phyloP scores from a whole-genome alignment of 768 basidiomycete species.

The Xerocomellus chrysenteron region DNA sequence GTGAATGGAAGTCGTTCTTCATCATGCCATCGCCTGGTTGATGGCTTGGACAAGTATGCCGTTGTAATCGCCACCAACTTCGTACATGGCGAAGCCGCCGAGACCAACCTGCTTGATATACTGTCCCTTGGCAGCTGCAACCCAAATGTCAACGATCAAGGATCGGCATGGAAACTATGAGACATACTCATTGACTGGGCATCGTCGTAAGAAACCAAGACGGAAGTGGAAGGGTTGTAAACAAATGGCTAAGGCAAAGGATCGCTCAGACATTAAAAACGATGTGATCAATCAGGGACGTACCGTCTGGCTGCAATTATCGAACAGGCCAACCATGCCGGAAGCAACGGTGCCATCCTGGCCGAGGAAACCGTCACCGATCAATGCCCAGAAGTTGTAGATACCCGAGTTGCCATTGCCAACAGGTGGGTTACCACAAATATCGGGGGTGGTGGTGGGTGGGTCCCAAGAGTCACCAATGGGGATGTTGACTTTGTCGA shows the following conservation, averaged over 20 bases:
- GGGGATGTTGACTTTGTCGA: conserved; percentile 43
- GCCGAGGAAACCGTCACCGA: conserved; percentile 54
- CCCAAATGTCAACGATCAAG: not conserved
- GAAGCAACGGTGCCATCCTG: conserved; percentile 45
- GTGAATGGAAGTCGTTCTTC: conserved; percentile 5
- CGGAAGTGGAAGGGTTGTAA: conserved; percentile 51
- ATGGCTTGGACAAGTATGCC: conserved; percentile 37
- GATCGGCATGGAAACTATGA: not conserved
- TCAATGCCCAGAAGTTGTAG: conserved; percentile 64
- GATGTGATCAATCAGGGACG: conserved; percentile 17
- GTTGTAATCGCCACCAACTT: conserved; percentile 43
- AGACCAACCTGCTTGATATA: conserved; percentile 38
- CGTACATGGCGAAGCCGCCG: conserved; percentile 46
- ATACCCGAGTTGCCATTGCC: conserved; percentile 48
- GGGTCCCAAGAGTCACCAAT: conserved; percentile 60
- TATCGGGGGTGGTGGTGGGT: conserved; percentile 43
- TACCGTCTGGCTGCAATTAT: conserved; percentile 75
- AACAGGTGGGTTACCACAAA: conserved; percentile 55
- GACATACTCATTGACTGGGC: conserved; percentile 52
- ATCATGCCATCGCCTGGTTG: conserved; percentile 23
- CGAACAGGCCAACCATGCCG: conserved; percentile 54
- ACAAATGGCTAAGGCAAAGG: conserved; percentile 54
- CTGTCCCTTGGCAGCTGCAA: conserved; percentile 41
- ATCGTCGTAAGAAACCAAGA: conserved; percentile 69
- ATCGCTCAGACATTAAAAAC: conserved; percentile 1